Conservation (phyloP, 768 basidiomycete species). For the Tricholoma bakamatsutake region DNA sequence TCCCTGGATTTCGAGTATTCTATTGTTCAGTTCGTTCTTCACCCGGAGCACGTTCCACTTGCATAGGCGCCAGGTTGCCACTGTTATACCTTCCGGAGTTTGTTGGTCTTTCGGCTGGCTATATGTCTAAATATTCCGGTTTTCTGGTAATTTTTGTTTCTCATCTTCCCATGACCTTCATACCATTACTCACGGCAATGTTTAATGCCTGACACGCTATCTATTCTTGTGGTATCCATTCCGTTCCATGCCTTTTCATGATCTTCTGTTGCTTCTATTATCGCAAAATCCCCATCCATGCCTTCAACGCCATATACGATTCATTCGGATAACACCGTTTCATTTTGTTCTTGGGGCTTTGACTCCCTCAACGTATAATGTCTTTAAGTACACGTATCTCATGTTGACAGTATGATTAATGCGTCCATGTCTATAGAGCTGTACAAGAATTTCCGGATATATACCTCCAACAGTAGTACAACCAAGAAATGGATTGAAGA, state of each 20-base stretch:
- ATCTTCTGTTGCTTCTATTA: neutral
- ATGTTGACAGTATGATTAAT: slow-evolving; percentile 13
- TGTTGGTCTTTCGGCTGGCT: neutral
- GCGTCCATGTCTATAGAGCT: slow-evolving; percentile 5
- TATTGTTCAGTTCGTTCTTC: neutral
- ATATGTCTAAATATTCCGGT: neutral
- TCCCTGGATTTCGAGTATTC: neutral
- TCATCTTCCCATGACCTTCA: slow-evolving; percentile 5
- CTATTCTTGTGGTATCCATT: slow-evolving; percentile 11
- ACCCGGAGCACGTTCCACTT: neutral
- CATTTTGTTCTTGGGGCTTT: neutral
- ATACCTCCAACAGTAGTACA: slow-evolving; percentile 5
- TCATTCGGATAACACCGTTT: neutral
- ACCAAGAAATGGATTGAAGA: neutral
- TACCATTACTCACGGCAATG: neutral
- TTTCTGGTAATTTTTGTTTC: neutral
- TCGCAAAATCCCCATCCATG: slow-evolving; percentile 4
- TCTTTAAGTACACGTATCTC: slow-evolving; percentile 11
- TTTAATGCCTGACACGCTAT: neutral
- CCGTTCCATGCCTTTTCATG: too few species aligned
- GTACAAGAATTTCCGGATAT: slow-evolving; percentile 5
- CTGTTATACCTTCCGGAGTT: neutral
- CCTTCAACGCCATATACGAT: slow-evolving; percentile 3
- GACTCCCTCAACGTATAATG: slow-evolving; percentile 7
- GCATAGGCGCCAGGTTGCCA: neutral